A percentile compares a stretch with the other conserved stretches of the same genome.
Evolutionary conservation across 306 rosid genomes (phyloP).

Genomic region (Parietaria judaica): DNA sequence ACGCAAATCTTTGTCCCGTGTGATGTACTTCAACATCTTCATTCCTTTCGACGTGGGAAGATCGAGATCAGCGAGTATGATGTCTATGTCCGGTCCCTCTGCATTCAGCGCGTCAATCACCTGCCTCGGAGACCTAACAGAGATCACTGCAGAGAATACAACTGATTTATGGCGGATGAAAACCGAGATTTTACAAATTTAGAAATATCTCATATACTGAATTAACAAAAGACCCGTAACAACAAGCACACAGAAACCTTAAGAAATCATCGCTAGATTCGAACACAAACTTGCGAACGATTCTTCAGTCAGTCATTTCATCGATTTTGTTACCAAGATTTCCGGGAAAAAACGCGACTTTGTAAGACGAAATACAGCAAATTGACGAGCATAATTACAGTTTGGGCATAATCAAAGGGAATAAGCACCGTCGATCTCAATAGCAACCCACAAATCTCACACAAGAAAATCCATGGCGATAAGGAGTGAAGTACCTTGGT

Average conservation of each 20-base stretch:
- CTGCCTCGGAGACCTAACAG: conserved; percentile 77
- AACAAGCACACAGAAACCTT: too few species aligned
- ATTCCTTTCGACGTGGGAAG: conserved; percentile 80
- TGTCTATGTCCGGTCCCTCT: conserved; percentile 79
- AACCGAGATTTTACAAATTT: background rate
- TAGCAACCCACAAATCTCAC: background rate
- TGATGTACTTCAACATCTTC: conserved; percentile 85
- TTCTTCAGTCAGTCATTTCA: too few species aligned
- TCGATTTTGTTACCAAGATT: too few species aligned
- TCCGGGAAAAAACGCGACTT: too few species aligned
- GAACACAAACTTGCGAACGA: too few species aligned
- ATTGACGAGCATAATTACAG: too few species aligned
- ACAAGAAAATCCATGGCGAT: background rate
- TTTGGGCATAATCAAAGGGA: background rate
- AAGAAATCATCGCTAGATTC: too few species aligned
- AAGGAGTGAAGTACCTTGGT: conserved; percentile 50
- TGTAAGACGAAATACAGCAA: too few species aligned
- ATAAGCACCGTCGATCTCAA: too few species aligned
- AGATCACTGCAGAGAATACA: conserved; percentile 48
- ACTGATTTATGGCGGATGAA: background rate
- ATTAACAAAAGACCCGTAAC: too few species aligned
- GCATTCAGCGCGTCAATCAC: conserved; percentile 96
- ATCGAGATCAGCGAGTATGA: conserved; percentile 87
- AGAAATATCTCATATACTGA: background rate
- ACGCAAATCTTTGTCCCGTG: conserved; percentile 63